A percentile compares a stretch with the other conserved stretches of the same genome.
phyloP scores from a whole-genome alignment of 2,329 filamentous ascomycete species.

The Aspergillus sp. region DNA sequence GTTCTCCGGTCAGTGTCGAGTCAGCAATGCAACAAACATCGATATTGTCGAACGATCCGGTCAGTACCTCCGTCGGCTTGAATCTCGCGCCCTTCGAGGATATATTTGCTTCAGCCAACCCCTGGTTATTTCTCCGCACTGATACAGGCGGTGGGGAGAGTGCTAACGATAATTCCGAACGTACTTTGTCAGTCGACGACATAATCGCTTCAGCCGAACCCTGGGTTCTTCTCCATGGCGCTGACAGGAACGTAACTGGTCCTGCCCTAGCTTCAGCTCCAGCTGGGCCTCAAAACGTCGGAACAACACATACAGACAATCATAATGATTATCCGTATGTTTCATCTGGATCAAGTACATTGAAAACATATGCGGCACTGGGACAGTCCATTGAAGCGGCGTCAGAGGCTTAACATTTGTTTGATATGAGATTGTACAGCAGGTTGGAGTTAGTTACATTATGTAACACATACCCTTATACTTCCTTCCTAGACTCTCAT shows the following conservation, averaged over 20 bases:
- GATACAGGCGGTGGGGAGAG: not conserved
- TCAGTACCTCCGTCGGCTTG: slow-evolving; percentile 4
- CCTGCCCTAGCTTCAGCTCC: too few relatives aligned
- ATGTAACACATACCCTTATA: slow-evolving; percentile 3
- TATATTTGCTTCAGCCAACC: slow-evolving; percentile 5
- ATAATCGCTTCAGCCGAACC: slow-evolving; percentile 10
- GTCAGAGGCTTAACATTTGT: not conserved
- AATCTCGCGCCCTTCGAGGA: slow-evolving; percentile 4
- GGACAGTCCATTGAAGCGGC: too few relatives aligned
- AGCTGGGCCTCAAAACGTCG: too few relatives aligned
- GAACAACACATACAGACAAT: too few relatives aligned
- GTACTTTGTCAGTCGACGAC: slow-evolving; percentile 3
- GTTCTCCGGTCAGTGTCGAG: slow-evolving; percentile 5
- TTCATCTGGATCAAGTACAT: too few relatives aligned
- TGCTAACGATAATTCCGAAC: not conserved
- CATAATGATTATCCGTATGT: too few relatives aligned
- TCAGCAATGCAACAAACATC: not conserved
- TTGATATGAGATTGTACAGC: slow-evolving; percentile 3
- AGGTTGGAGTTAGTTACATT: slow-evolving; percentile 3
- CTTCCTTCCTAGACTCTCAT: slow-evolving; percentile 7
- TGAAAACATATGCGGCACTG: too few relatives aligned
- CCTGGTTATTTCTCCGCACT: slow-evolving; percentile 3
- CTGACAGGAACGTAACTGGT: not conserved
- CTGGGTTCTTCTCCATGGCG: slow-evolving; percentile 2
- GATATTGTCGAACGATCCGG: not conserved